Base-by-base conservation (phyloP, 192 early-diverging fungal species). In the Podila verticillata region DNA sequence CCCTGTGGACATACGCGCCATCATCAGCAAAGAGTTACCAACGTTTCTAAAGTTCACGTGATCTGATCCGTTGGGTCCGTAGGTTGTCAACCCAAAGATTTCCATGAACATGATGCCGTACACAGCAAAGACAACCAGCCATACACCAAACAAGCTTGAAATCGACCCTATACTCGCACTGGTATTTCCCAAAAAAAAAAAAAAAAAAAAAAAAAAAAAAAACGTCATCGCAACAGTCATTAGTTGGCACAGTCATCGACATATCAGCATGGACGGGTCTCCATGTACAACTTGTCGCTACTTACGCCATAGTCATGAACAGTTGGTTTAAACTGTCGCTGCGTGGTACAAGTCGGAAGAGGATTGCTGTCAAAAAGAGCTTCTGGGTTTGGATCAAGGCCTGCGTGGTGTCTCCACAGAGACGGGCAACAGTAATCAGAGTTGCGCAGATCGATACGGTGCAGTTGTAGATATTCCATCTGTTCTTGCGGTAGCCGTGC, bases 401-500 rank as follows among this genome's bases (percentile, higher is more conserved):
- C 15, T 68, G 68, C n/a, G 70, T 62, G 5, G n/a, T 7, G 20
- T 48, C 10, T 20, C 63, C 70, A 28, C 48, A 57, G 30, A 87
- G 48, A 28, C 74, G 31, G 58, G 56, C 39, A 73, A 80, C 8
- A 48, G 75, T 48, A 75, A 80, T 65, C 4, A 80, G 7, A 22
- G 80, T 32, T 60, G 65, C 62, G 62, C 65, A 83, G 84, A 88
- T 69, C 88, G 92, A 75, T 77, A 91, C 87, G 9, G 90, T 81
- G 3, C 93, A 44, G 83, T 94, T 93, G 71, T 92, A 95, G 24
- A 87, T 49, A 60, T 90, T 88, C 89, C 89, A 90, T 19, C 65
- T 57, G 61, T 83, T 90, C 35, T 68, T 72, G 26, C 83, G 68
- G 68, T 82, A 90, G 2, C 83, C 80, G 12, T 49, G 48, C 84